Evolutionary conservation across 148 eudicot genomes (phyloP), one percentile per base, ranked within the genome.

Genomic region (Spergularia bocconei): DNA sequence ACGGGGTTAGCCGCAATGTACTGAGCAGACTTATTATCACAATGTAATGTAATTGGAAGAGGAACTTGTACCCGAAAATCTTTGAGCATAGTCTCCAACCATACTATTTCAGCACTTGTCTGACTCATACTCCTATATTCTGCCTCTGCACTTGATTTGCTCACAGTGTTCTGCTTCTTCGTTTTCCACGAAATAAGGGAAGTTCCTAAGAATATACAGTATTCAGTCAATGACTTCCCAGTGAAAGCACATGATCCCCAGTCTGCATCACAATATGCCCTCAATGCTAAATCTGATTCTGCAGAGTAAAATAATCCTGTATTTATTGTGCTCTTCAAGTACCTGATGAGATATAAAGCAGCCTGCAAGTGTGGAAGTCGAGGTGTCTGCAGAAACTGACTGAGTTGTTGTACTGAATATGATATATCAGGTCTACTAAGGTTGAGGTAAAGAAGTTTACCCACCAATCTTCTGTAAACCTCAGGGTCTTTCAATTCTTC

Each of bases 371-470:
- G 64, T 23, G 63, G 52, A 0, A 29, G 36, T 3, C 54, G 2
- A 4, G 71, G 71, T 0, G 3, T 2, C 2, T 16, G 6, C 4
- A 65, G 0, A 10, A 65, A 66, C 15, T 75, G 71, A 41, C 54
- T 54, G 0, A 75, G 12, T 6, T 55, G 52, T 0, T 67, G 54
- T 0, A 64, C 78, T 0, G 11, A 6, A 14, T 65, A 75, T 4
- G 63, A 33, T 0, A 75, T 13, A 21, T 65, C 71, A 16, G 54
- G 78, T n/a, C 71, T 36, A 6, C 63, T 75, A 0, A 75, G 11
- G 13, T 17, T 36, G 1, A 74, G 9, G 6, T 75, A 75, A 0
- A 65, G 16, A 0, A 75, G 36, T 5, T 41, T 13, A 1, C 71
- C 71, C 0, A 65, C 55, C 11, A 65, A 9, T 14, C 71, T 75